These are phyloP conservation scores for Neoscytalidium dimidiatum DNA, from an alignment of 2,329 filamentous ascomycete species.

Conservation along the genomic window DNA sequence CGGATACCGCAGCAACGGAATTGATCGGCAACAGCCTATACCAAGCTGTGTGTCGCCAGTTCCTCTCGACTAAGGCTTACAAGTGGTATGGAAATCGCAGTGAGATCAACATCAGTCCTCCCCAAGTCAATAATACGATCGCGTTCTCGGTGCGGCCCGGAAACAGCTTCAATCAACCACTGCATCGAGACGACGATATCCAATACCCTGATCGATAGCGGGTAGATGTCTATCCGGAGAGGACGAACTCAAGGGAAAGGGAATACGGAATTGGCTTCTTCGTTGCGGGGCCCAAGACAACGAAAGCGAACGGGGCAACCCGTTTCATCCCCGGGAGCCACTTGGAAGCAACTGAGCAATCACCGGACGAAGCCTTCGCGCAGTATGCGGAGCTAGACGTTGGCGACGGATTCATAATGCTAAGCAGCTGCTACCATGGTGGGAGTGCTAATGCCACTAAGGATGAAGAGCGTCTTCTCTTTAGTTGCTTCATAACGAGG, in stretches of 20 bases:
- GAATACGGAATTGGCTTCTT: slow-evolving; percentile 36
- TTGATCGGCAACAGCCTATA: neutral
- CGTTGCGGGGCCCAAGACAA: slow-evolving; percentile 35
- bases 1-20: neutral
- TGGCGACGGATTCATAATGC: slow-evolving; percentile 41
- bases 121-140: slow-evolving; percentile 31
- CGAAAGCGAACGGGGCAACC: slow-evolving; percentile 39
- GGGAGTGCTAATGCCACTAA: slow-evolving; percentile 35
- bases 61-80: neutral
- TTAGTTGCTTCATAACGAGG: slow-evolving; percentile 35
- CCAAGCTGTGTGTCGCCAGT: neutral
- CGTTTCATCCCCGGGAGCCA: slow-evolving; percentile 41
- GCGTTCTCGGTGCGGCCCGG: slow-evolving; percentile 25
- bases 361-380: neutral
- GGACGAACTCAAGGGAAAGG: slow-evolving; percentile 27
- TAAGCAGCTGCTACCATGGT: slow-evolving; percentile 38
- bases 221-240: slow-evolving; percentile 8
- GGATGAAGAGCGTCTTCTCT: slow-evolving; percentile 36
- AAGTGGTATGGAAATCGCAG: neutral
- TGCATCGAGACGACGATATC: slow-evolving; percentile 34
- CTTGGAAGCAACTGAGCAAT: slow-evolving; percentile 22
- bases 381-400: slow-evolving; percentile 33
- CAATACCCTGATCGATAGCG: slow-evolving; percentile 27
- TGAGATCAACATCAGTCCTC: slow-evolving; percentile 34
- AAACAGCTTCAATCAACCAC: slow-evolving; percentile 22